Evolutionary conservation across 306 rosid species (phyloP).

Genomic region (Adenanthera pavonina): DNA sequence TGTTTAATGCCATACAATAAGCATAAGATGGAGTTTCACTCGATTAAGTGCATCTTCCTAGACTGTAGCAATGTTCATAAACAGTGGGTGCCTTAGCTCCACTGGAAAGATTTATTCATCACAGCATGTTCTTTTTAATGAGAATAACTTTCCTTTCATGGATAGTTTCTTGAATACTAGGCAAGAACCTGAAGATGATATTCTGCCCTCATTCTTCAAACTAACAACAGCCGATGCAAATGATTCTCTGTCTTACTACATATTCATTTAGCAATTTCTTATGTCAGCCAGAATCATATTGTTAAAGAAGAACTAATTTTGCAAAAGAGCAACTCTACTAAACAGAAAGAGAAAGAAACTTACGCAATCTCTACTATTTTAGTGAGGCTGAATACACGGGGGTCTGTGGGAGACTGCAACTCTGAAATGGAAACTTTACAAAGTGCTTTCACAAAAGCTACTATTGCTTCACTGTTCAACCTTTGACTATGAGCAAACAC

Average conservation of each 20-base stretch:
- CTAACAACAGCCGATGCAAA: too few relatives aligned
- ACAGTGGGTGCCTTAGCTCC: too few relatives aligned
- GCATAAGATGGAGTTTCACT: too few relatives aligned
- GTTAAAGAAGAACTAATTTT: slow-evolving; percentile 31
- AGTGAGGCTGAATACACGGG: slow-evolving; percentile 99
- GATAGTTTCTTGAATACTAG: too few relatives aligned
- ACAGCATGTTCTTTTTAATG: too few relatives aligned
- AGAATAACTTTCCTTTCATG: too few relatives aligned
- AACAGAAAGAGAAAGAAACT: slow-evolving; percentile 46
- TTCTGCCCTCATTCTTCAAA: too few relatives aligned
- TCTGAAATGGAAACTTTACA: slow-evolving; percentile 93
- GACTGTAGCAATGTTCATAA: too few relatives aligned
- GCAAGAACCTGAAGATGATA: too few relatives aligned
- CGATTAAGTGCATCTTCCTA: too few relatives aligned
- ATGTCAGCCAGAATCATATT: background rate
- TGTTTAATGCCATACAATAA: too few relatives aligned
- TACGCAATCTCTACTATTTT: slow-evolving; percentile 98
- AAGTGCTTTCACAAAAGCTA: slow-evolving; percentile 94
- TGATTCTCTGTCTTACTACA: background rate
- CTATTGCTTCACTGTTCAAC: slow-evolving; percentile 97
- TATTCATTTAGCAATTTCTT: slow-evolving; percentile 32
- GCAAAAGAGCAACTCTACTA: slow-evolving; percentile 26
- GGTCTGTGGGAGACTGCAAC: slow-evolving; percentile 99
- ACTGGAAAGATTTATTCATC: too few relatives aligned
- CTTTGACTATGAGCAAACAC: slow-evolving; percentile 99